Percentiles rank a stretch among this genome's conserved stretches.
These are phyloP conservation scores for Epichloe baconii DNA, from an alignment of 2,329 filamentous ascomycete species.

Conservation along the genomic window DNA sequence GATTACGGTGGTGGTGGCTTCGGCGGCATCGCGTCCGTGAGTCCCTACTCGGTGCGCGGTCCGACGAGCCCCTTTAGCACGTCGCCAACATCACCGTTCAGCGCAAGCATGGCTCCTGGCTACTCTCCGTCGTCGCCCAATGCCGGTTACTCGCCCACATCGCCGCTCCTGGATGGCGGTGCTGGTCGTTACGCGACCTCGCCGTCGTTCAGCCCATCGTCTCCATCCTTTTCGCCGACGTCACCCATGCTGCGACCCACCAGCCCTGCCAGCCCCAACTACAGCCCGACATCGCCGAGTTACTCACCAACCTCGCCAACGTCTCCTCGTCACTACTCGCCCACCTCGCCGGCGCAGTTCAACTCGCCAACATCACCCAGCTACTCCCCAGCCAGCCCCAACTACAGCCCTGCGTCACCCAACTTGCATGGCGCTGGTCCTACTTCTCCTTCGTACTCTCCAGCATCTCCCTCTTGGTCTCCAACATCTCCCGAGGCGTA, in stretches of 20 bases:
- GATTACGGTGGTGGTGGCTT: too few species aligned
- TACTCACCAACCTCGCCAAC: conserved; percentile 51
- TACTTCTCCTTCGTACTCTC: conserved; percentile 50
- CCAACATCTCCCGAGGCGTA: conserved; percentile 56
- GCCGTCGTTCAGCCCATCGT: conserved; percentile 50
- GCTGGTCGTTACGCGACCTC: conserved; percentile 41
- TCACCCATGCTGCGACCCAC: conserved; percentile 44
- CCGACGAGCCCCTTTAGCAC: conserved; percentile 67
- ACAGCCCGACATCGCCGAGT: conserved; percentile 52
- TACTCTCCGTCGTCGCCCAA: conserved; percentile 71
- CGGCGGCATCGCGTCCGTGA: conserved; percentile 37
- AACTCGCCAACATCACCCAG: conserved; percentile 63
- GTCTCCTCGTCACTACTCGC: conserved; percentile 44
- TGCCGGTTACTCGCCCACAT: conserved; percentile 63
- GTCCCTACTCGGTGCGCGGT: conserved; percentile 48
- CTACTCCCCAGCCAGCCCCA: conserved; percentile 59
- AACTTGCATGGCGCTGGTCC: conserved; percentile 31
- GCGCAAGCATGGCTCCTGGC: conserved; percentile 37
- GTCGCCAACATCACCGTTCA: conserved; percentile 53
- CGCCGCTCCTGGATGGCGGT: conserved; percentile 46
- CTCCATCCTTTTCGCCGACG: conserved; percentile 50
- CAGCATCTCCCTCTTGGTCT: conserved; percentile 66
- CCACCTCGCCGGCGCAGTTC: conserved; percentile 61
- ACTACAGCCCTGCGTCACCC: conserved; percentile 57
- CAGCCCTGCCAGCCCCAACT: conserved; percentile 44